Evolutionary conservation across 129 eudicot species (phyloP), one percentile per base, ranked within the genome.

Genomic region (Centaurea solstitialis): DNA sequence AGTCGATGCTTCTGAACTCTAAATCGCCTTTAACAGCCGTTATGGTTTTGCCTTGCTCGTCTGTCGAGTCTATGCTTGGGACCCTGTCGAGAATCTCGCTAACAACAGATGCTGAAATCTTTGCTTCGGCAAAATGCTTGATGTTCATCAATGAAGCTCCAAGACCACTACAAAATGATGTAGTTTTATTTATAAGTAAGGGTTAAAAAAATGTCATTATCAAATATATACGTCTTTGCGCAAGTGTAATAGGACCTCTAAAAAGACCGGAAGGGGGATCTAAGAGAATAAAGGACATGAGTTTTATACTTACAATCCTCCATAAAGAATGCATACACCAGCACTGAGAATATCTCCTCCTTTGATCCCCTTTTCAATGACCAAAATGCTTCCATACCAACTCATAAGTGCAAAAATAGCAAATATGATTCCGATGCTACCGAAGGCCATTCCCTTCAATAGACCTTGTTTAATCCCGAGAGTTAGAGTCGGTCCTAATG

Each of bases 321-420:
- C 85, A 23, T 75, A 59, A 68, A 86, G 26, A 45, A 86, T 62
- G 83, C 86, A 69, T 66, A 78, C 3, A 20, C 89, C 86, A 57
- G 89, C 84, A 41, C 69, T 74, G 33, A 81, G 78, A 39, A 86
- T 81, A 68, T 75, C 75, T 65, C 89, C 89, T 68, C 89, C 89
- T 61, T 69, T 77, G 75, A 72, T 76, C 59, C 89, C 83, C 41
- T 86, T 82, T 3, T 86, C 26, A 22, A 68, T 86, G 69, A 86
- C 86, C 41, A 86, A 74, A 26, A 82, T 47, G 86, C 89, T 82
- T 35, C 89, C 89, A 15, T 78, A 78, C 89, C 89, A 86, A 15
- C 86, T 77, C 53, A 81, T 57, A 39, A 78, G 33, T 23, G 86
- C 79, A 59, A 77, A 86, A 57, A 82, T 70, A 68, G 74, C 72